Evolutionary conservation across 371 early-diverging fungal genomes (phyloP).

Genomic region (Mortierella sp.): DNA sequence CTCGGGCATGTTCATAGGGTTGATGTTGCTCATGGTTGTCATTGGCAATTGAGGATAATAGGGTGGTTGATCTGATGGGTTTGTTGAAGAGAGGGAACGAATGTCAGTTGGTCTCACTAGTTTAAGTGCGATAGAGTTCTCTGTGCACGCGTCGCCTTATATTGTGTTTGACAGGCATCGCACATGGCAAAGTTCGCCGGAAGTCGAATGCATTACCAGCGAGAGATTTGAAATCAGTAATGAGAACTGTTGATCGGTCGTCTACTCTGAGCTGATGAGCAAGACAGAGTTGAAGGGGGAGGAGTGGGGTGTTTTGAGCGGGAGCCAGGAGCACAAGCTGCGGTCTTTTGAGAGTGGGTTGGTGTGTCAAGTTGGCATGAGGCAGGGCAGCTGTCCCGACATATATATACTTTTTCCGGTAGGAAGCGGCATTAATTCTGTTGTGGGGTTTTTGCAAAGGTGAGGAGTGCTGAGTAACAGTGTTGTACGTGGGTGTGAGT

Average conservation of each 20-base stretch:
- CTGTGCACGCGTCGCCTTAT: too few species aligned
- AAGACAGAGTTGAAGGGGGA: neutral
- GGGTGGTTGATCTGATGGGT: neutral
- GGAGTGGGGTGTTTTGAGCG: neutral
- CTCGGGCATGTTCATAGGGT: conserved; percentile 43
- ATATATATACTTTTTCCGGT: too few species aligned
- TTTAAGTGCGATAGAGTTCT: too few species aligned
- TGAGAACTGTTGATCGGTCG: neutral
- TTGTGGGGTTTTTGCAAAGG: too few species aligned
- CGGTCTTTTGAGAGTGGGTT: too few species aligned
- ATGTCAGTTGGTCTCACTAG: neutral
- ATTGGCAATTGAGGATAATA: neutral
- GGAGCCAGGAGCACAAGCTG: neutral
- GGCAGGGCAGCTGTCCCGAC: too few species aligned
- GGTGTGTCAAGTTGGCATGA: too few species aligned
- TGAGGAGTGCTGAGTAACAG: too few species aligned
- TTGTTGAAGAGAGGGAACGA: neutral
- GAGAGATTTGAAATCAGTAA: neutral
- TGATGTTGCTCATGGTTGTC: conserved; percentile 6
- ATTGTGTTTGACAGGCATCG: too few species aligned
- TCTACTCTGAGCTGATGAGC: neutral
- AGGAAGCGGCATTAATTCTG: too few species aligned
- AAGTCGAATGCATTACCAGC: neutral
- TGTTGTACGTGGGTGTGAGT: too few species aligned
- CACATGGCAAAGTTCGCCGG: too few species aligned